These are phyloP conservation scores for Botrytis hyacinthi DNA, from an alignment of 2,329 filamentous ascomycete species.

Conservation along the genomic window DNA sequence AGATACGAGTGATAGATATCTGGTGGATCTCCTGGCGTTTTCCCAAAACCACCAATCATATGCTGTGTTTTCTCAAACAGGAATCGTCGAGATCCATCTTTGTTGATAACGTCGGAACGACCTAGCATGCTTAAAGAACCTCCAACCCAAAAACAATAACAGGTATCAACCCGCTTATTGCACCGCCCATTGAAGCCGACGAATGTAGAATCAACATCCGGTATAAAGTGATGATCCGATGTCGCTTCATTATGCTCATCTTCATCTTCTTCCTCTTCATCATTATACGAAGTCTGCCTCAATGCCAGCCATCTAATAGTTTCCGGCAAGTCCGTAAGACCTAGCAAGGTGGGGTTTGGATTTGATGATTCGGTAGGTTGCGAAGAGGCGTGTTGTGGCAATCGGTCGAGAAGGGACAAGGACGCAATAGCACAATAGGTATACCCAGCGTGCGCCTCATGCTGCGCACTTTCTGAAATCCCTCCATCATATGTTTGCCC, in stretches of 20 bases:
- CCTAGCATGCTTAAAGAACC: conserved; percentile 63
- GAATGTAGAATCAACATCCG: conserved; percentile 37
- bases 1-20: conserved; percentile 88
- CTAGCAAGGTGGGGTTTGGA: conserved; percentile 35
- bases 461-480: conserved; percentile 37
- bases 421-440: conserved; percentile 85
- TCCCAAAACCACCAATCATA: conserved; percentile 78
- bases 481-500: conserved; percentile 49
- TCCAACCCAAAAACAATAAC: conserved; percentile 90
- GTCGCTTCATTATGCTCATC: conserved; percentile 22
- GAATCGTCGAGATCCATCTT: conserved; percentile 66
- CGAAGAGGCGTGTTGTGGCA: conserved; percentile 28
- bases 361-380: conserved; percentile 18
- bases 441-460: conserved; percentile 64
- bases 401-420: conserved; percentile 61
- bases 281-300: conserved; percentile 61
- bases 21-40: conserved; percentile 64
- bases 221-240: conserved; percentile 11
- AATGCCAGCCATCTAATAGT: conserved; percentile 57
- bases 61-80: conserved; percentile 86
- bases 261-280: conserved; percentile 42
- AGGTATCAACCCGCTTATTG: conserved; percentile 92
- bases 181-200: conserved; percentile 85
- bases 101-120: conserved; percentile 55
- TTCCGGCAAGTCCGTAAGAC: conserved; percentile 39